Base-by-base conservation (phyloP, 164 flowering plant genomes). In the Dillenia turbinata region DNA sequence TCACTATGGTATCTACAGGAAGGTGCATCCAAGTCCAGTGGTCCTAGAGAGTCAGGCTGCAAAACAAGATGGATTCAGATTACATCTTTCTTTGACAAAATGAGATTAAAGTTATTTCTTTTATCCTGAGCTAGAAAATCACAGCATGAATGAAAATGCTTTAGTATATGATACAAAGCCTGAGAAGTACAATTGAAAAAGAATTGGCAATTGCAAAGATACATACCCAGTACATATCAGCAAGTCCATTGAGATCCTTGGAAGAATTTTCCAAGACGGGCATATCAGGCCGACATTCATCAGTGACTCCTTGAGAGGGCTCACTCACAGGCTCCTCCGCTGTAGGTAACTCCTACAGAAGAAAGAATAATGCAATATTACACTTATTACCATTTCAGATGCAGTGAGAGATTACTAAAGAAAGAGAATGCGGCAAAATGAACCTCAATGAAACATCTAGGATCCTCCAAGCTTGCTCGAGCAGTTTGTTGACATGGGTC, bases 1-100 rank as follows among this genome's bases (percentile, higher is more conserved):
- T 86, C 84, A 49, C 71, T 75, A 57, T 65, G 86, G 76, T 86
- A 91, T 67, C 83, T 85, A 50, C 81, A 75, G 6, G 92, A 71
- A 69, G 86, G 83, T 47, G 80, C 60, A 56, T 89, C 97, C 83
- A 94, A 69, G 67, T 94, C 99, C 53, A 94, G 70, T 16, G 94
- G 90, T 65, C 97, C 99, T 72, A 94, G 70, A 9, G 99, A 94
- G 50, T 94, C 99, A 17, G 97, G 87, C 97, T 91, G 92, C 81
- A 76, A 64, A 3, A 47, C 45, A 53, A 67, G 60, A 73, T 44
- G 26, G 52, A 65, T 62, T 60, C 44, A 70, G 62, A 52, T 59
- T 53, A 65, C 40, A 33, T 33, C 40, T 33, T 33, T 33, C 40
- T 33, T 33, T 6, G 0, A 33, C 40, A 33, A 33, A 33, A 26